Evolutionary conservation across 2,329 filamentous ascomycete species (phyloP), one percentile per base, ranked within the genome.

Genomic region (Elsinoe australis): DNA sequence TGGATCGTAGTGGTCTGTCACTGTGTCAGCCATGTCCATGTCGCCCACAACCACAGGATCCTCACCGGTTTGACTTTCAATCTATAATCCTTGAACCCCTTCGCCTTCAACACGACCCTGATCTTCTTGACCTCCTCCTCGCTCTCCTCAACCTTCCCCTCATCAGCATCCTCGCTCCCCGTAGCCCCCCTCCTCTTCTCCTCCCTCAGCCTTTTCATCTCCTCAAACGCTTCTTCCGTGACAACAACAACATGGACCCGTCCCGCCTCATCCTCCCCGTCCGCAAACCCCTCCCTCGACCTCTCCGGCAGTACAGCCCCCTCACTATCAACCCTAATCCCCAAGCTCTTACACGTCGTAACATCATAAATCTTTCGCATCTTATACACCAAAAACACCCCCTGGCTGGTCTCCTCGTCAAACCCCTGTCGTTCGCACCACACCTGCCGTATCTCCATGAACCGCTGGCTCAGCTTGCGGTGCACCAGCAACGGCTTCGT

Each of bases 321-420:
- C 22, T 65, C 59, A 1, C 58, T 56, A 47, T 72, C 68, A 2
- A 72, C 58, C 21, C 68, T 67, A 36, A 92, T 74, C 5, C 81
- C 80, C 5, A 94, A 67, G 39, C 76, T 80, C 47, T 73, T 72
- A 51, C 86, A 82, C 1, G 83, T 89, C 4, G 85, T 86, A n/a
- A 77, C 75, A 54, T 85, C 79, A 61, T 84, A 95, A 2, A 95
- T 66, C 51, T 79, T 78, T 50, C 78, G 78, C 19, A 78, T 75
- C 53, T 81, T 82, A 82, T 86, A 95, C 0, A 86, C 92, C 49
- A 96, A 73, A 57, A 92, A 83, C 14, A 94, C 69, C 1, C 71
- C 68, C 3, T 73, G 67, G 2, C 72, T 65, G 18, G 73, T 61
- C 2, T 74, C 68, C 2, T 68, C 64, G 1, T 69, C 64, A 38